Base-by-base conservation (phyloP, 1,139 yeast species). In the Saccharomyces hybrid region DNA sequence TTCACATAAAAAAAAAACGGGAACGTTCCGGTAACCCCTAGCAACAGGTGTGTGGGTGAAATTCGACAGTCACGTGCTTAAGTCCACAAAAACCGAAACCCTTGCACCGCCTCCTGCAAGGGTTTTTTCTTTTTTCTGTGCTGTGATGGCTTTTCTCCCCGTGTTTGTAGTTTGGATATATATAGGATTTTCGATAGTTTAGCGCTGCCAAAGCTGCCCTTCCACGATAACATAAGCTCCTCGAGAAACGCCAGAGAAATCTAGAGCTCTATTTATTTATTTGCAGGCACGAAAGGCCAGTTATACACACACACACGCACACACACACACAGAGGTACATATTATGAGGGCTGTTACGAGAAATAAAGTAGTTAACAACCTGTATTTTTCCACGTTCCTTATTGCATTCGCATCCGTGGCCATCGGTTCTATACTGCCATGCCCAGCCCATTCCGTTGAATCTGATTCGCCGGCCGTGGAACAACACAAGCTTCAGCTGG, bases 351-450 rank as follows among this genome's bases (percentile, higher is more conserved):
- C 73, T 41, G 69, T 68, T 54, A 62, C 72, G 51, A 63, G 76
- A 63, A 67, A 70, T 55, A 67, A 62, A 55, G 61, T 73, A 52
- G 70, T 75, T 3, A 72, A 73, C 57, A 70, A 68, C 53, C 55
- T 73, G 47, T 73, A 72, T 59, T 61, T 72, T 57, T 67, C 73
- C 7, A 73, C 76, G 5, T 73, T 73, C 55, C 69, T 74, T 2
- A 71, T 73, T 29, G 75, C 75, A 8, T 73, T 73, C 52, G 63
- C 72, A 32, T 71, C 75, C 4, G 77, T 74, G 19, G 75, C 76
- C 1, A 62, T 73, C 29, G 69, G 75, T 16, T 70, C 77, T 2
- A 63, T 71, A 29, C 61, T 73, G 48, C 77, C 76, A 38, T 73
- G 77, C 58, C 76, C 76, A 26, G 75, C 75, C 7, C 75, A 72